Conservation (phyloP, 2,329 filamentous ascomycete genomes). For the Aspergillus eucalypticola region DNA sequence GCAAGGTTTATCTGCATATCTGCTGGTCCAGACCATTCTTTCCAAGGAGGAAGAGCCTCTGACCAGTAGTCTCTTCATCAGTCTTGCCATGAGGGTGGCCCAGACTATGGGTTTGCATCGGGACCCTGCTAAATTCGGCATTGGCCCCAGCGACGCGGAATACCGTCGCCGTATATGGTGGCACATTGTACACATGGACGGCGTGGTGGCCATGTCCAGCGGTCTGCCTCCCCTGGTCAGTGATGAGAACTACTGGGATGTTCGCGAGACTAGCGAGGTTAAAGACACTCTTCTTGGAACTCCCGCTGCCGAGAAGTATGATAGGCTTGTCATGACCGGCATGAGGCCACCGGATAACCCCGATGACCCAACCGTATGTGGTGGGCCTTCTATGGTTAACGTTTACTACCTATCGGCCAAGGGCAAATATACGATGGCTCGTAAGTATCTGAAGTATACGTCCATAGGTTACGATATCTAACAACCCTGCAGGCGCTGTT, state of each 20-base stretch:
- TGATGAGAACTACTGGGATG: constrained; percentile 52
- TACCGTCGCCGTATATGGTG: constrained; percentile 50
- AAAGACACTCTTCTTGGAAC: constrained; percentile 48
- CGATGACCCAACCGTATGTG: constrained; percentile 44
- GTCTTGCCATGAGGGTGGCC: constrained; percentile 48
- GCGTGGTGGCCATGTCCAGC: constrained; percentile 52
- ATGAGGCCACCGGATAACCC: constrained; percentile 41
- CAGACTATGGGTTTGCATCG: constrained; percentile 53
- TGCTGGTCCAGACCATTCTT: constrained; percentile 50
- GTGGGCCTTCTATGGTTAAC: constrained; percentile 44
- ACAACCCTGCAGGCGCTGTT: constrained; percentile 37
- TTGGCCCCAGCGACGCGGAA: constrained; percentile 48
- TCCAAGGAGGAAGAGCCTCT: constrained; percentile 52
- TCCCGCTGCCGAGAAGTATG: constrained; percentile 39
- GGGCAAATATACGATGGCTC: constrained; percentile 49
- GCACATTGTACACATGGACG: constrained; percentile 52
- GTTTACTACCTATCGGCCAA: constrained; percentile 46
- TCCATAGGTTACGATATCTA: background rate
- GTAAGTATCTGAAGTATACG: constrained; percentile 29
- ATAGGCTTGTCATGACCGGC: constrained; percentile 34
- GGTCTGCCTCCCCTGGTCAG: constrained; percentile 50
- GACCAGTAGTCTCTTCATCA: constrained; percentile 51
- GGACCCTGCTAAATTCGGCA: constrained; percentile 51
- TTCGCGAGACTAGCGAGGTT: constrained; percentile 48
- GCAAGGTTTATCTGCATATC: constrained; percentile 48